phyloP scores from a whole-genome alignment of 495 filamentous ascomycete species.

The Penicillium argentinense region DNA sequence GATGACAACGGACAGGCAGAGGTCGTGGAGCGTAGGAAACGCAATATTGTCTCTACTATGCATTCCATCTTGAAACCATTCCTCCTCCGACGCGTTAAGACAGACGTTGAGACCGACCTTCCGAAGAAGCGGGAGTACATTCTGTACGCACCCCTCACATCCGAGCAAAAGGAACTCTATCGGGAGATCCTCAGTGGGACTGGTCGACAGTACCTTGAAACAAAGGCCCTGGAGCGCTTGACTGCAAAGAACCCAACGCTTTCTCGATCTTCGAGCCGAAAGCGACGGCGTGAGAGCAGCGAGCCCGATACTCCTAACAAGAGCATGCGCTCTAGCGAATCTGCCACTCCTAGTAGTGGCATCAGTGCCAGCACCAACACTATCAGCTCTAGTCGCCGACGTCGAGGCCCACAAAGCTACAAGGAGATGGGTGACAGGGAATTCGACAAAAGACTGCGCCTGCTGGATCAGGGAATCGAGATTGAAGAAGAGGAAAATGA shows the following conservation, averaged over 20 bases:
- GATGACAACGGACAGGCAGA: constrained; percentile 70
- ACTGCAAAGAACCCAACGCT: constrained; percentile 33
- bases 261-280: constrained; percentile 45
- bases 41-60: constrained; percentile 81
- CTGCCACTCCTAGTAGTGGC: constrained; percentile 58
- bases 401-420: constrained; percentile 59
- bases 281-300: constrained; percentile 52
- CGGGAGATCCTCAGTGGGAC: constrained; percentile 78
- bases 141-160: constrained; percentile 83
- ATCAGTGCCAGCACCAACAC: constrained; percentile 24
- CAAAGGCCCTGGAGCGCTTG: constrained; percentile 72
- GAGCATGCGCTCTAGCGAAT: constrained; percentile 68
- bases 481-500: constrained; percentile 57
- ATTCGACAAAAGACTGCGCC: constrained; percentile 68
- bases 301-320: constrained; percentile 54
- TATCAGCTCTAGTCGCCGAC: constrained; percentile 42
- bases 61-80: constrained; percentile 93
- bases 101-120: constrained; percentile 85
- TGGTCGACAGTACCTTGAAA: constrained; percentile 77
- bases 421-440: constrained; percentile 74
- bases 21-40: constrained; percentile 56
- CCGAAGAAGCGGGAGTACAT: constrained; percentile 97
- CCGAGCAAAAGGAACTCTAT: constrained; percentile 87
- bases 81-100: constrained; percentile 83
- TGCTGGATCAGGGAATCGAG: constrained; percentile 55